Percentiles rank a stretch among this genome's conserved stretches.
Evolutionary conservation across 2,329 filamentous ascomycete genomes (phyloP).

Genomic region (Diaporthe velutina): DNA sequence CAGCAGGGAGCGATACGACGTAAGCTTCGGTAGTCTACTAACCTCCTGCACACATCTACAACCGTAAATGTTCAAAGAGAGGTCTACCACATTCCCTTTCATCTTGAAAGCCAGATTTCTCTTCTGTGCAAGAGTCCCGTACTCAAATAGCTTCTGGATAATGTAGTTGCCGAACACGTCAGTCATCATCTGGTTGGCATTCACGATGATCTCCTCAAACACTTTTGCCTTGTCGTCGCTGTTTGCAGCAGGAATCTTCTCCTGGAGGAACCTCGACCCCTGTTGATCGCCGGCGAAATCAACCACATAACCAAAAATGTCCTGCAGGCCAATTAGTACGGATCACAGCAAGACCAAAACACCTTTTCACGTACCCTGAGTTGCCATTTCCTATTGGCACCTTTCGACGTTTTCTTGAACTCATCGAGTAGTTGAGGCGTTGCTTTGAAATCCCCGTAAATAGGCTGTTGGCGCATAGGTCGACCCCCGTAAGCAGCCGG

Average conservation of each 20-base stretch:
- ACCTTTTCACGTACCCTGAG: slow-evolving; percentile 70
- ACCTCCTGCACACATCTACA: slow-evolving; percentile 97
- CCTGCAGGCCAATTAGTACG: slow-evolving; percentile 55
- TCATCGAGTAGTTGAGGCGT: slow-evolving; percentile 75
- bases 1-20: slow-evolving; percentile 20
- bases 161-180: slow-evolving; percentile 99
- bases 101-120: slow-evolving; percentile 87
- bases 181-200: slow-evolving; percentile 90
- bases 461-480: slow-evolving; percentile 55
- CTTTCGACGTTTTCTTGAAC: slow-evolving; percentile 80
- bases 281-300: slow-evolving; percentile 97
- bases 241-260: slow-evolving; percentile 91
- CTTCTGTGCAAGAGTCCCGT: slow-evolving; percentile 95
- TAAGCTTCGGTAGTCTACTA: slow-evolving; percentile 42
- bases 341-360: background rate
- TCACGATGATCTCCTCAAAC: slow-evolving; percentile 87
- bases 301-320: slow-evolving; percentile 88
- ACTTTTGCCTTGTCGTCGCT: slow-evolving; percentile 95
- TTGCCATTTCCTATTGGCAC: slow-evolving; percentile 78
- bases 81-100: slow-evolving; percentile 83
- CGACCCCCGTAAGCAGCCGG: slow-evolving; percentile 31
- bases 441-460: slow-evolving; percentile 59
- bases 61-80: slow-evolving; percentile 91
- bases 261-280: slow-evolving; percentile 94
- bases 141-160: slow-evolving; percentile 97